phyloP scores from a whole-genome alignment of 768 basidiomycete genomes.

The Epithele typhae region DNA sequence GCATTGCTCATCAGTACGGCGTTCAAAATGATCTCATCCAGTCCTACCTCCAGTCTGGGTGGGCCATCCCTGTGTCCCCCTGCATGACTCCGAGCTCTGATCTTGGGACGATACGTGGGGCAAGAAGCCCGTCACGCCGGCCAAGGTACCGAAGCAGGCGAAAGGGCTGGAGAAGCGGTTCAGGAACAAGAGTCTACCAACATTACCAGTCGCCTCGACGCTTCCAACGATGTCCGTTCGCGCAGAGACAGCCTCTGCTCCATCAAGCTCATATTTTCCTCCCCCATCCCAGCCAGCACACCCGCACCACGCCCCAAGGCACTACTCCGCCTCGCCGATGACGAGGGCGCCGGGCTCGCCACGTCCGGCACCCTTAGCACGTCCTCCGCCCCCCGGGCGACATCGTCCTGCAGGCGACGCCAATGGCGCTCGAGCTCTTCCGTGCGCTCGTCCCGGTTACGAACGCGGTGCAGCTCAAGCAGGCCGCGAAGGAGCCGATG shows the following conservation, averaged over 20 bases:
- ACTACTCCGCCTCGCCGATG: slow-evolving; percentile 53
- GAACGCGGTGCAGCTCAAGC: slow-evolving; percentile 41
- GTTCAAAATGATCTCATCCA: no score
- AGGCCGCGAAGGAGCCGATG: slow-evolving; percentile 54
- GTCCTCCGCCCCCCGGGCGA: slow-evolving; percentile 38
- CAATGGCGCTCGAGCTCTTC: slow-evolving; percentile 72
- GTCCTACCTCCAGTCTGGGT: no score
- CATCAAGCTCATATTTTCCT: slow-evolving; percentile 8
- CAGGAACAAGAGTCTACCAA: slow-evolving; percentile 40
- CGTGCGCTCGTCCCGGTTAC: slow-evolving; percentile 73
- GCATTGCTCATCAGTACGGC: no score
- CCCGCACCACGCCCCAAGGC: slow-evolving; percentile 39
- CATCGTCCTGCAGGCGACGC: slow-evolving; percentile 55
- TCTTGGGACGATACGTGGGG: slow-evolving; percentile 55
- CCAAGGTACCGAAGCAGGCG: slow-evolving; percentile 50
- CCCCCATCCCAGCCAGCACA: slow-evolving; percentile 1
- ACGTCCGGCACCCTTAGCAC: slow-evolving; percentile 51
- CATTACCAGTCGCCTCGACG: slow-evolving; percentile 10
- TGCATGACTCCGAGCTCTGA: no score
- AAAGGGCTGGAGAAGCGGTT: slow-evolving; percentile 56
- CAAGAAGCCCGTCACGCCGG: slow-evolving; percentile 12
- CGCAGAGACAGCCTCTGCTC: no score
- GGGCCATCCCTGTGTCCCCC: no score
- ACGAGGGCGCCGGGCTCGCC: slow-evolving; percentile 65
- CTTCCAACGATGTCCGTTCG: no score